Percentiles rank a stretch among this genome's conserved stretches.
These are phyloP conservation scores for Salvia hispanica DNA, from an alignment of 257 asterid species.

Conservation along the genomic window DNA sequence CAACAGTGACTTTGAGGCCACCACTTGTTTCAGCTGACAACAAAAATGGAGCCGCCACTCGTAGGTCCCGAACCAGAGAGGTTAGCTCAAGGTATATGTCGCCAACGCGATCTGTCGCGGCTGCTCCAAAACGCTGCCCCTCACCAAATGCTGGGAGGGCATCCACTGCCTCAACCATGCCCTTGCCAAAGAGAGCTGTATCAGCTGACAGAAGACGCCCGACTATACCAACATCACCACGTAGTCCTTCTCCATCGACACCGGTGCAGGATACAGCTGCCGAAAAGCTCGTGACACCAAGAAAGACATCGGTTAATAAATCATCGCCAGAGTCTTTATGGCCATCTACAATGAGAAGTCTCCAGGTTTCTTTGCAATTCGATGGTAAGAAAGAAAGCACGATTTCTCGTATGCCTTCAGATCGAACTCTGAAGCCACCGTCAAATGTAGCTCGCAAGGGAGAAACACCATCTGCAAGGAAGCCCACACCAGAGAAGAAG, in stretches of 20 bases:
- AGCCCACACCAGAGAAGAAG: constrained; percentile 72
- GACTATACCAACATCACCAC: constrained; percentile 54
- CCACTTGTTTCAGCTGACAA: constrained; percentile 62
- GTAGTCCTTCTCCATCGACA: constrained; percentile 59
- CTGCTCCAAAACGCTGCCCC: constrained; percentile 59
- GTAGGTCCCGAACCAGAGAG: constrained; percentile 61
- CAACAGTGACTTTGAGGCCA: constrained; percentile 46
- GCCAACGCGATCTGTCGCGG: constrained; percentile 54
- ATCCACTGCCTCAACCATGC: constrained; percentile 40
- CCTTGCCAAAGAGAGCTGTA: constrained; percentile 61
- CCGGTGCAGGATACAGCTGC: constrained; percentile 58
- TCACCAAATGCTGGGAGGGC: constrained; percentile 56
- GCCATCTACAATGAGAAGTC: constrained; percentile 81
- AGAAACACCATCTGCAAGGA: constrained; percentile 53
- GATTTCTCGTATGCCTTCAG: constrained; percentile 44
- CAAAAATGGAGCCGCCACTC: constrained; percentile 57
- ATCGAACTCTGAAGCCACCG: constrained; percentile 59
- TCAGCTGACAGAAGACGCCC: constrained; percentile 80
- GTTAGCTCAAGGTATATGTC: constrained; percentile 82
- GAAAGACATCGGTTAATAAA: constrained; percentile 50
- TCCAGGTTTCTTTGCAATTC: constrained; percentile 61
- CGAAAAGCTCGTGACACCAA: constrained; percentile 45
- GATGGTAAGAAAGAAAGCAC: constrained; percentile 67
- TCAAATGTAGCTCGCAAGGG: constrained; percentile 54
- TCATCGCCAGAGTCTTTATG: constrained; percentile 71